These are phyloP conservation scores for Phytophthora aleatoria DNA, from an alignment of 352 stramenopile species.

Conservation along the genomic window DNA sequence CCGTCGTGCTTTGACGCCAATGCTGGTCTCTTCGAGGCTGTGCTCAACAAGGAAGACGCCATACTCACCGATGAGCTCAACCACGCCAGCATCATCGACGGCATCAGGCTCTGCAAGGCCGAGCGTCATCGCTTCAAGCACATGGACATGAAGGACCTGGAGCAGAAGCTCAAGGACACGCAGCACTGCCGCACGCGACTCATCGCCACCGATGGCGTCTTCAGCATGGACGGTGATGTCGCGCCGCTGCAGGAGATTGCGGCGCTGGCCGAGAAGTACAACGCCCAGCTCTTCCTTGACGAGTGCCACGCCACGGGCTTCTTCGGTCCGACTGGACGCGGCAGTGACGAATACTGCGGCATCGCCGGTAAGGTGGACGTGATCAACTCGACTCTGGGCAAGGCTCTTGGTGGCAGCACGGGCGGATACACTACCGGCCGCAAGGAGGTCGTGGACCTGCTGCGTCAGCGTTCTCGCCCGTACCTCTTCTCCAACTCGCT, in stretches of 20 bases:
- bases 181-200: conserved; percentile 91
- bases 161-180: conserved; percentile 88
- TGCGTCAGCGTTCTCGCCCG: conserved; percentile 90
- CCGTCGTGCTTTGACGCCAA: conserved; percentile 95
- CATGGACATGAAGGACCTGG: conserved; percentile 92
- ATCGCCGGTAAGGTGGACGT: conserved; percentile 91
- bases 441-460: conserved; percentile 91
- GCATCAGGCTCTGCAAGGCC: conserved; percentile 93
- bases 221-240: conserved; percentile 95
- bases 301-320: conserved; percentile 95
- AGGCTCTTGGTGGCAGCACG: conserved; percentile 92
- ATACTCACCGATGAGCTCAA: conserved; percentile 95
- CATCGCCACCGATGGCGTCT: conserved; percentile 95
- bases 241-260: conserved; percentile 91
- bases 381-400: conserved; percentile 95
- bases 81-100: conserved; percentile 95
- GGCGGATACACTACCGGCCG: conserved; percentile 92
- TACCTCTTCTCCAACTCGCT: conserved; percentile 96
- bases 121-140: conserved; percentile 94
- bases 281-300: conserved; percentile 94
- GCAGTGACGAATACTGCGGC: conserved; percentile 92
- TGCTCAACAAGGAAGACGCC: conserved; percentile 90
- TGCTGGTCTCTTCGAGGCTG: conserved; percentile 90
- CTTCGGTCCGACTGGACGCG: conserved; percentile 91
- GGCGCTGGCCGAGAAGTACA: conserved; percentile 91